Evolutionary conservation across 805 yeast species (phyloP).

Genomic region (Millerago galiae): DNA sequence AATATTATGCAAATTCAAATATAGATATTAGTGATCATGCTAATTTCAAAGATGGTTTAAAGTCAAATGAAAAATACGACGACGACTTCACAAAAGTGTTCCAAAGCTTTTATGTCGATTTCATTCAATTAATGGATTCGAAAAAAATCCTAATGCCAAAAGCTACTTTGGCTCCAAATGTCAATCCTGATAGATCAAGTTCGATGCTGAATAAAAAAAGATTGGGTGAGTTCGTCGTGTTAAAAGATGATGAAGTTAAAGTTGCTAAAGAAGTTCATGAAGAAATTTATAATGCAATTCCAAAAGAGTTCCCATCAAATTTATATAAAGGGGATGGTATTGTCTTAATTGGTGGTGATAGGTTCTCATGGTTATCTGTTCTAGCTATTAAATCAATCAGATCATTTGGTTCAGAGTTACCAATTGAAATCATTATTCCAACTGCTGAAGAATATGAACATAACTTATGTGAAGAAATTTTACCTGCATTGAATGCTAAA

Average conservation of each 20-base stretch:
- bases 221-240: not conserved
- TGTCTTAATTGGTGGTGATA: constrained; percentile 43
- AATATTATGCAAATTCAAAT: constrained; percentile 4
- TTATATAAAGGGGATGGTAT: constrained; percentile 16
- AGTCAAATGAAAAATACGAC: not conserved
- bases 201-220: not conserved
- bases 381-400: constrained; percentile 43
- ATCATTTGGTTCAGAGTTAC: constrained; percentile 46
- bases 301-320: constrained; percentile 3
- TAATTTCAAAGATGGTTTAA: not conserved
- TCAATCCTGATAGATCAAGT: too few species aligned
- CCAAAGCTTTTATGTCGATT: constrained; percentile 13
- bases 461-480: constrained; percentile 50
- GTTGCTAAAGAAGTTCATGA: constrained; percentile 2
- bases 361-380: constrained; percentile 47
- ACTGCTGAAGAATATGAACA: constrained; percentile 59
- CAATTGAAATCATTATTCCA: constrained; percentile 70
- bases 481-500: constrained; percentile 55
- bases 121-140: constrained; percentile 10
- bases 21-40: constrained; percentile 4
- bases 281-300: constrained; percentile 4
- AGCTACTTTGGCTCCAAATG: not conserved
- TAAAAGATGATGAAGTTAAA: not conserved
- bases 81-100: constrained; percentile 2
- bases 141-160: constrained; percentile 13